Evolutionary conservation across 2,329 filamentous ascomycete species (phyloP).

Genomic region (Dothidotthia symphoricarpi): DNA sequence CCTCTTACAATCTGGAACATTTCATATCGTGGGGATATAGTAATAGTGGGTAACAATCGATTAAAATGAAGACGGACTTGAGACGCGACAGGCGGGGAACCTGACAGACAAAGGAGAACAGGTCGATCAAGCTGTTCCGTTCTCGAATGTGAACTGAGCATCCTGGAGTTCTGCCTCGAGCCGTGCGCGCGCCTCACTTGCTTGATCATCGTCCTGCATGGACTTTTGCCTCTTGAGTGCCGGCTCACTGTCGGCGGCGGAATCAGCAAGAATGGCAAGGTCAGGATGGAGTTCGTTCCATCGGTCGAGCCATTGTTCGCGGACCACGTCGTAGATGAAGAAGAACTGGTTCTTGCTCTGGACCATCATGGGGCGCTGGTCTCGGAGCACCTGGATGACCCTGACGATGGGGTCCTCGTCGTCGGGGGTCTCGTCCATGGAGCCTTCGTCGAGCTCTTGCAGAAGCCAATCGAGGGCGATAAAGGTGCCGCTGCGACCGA

Average conservation of each 20-base stretch:
- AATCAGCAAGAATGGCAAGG: constrained; percentile 18
- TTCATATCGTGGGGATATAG: too few relatives aligned
- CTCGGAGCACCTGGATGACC: constrained; percentile 74
- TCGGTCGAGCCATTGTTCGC: constrained; percentile 67
- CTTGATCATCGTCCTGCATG: constrained; percentile 11
- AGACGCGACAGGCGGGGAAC: too few relatives aligned
- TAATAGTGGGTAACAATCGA: too few relatives aligned
- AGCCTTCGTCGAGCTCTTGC: constrained; percentile 73
- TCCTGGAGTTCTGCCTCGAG: constrained; percentile 36
- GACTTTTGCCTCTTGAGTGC: constrained; percentile 33
- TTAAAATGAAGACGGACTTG: too few relatives aligned
- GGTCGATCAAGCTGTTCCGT: neutral
- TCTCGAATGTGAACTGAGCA: constrained; percentile 2
- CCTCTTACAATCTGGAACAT: too few relatives aligned
- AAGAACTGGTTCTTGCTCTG: constrained; percentile 80
- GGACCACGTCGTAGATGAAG: constrained; percentile 85
- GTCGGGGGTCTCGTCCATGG: constrained; percentile 53
- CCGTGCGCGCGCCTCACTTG: constrained; percentile 26
- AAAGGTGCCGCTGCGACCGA: constrained; percentile 92
- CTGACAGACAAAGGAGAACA: too few relatives aligned
- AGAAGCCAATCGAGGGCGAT: constrained; percentile 93
- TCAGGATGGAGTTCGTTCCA: constrained; percentile 33
- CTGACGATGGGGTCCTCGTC: constrained; percentile 69
- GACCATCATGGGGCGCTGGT: constrained; percentile 94
- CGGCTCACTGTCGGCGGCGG: constrained; percentile 16